Percentiles rank a stretch among this genome's conserved stretches.
Evolutionary conservation across 257 asterid species (phyloP).

Genomic region (Oldenlandia corymbosa): DNA sequence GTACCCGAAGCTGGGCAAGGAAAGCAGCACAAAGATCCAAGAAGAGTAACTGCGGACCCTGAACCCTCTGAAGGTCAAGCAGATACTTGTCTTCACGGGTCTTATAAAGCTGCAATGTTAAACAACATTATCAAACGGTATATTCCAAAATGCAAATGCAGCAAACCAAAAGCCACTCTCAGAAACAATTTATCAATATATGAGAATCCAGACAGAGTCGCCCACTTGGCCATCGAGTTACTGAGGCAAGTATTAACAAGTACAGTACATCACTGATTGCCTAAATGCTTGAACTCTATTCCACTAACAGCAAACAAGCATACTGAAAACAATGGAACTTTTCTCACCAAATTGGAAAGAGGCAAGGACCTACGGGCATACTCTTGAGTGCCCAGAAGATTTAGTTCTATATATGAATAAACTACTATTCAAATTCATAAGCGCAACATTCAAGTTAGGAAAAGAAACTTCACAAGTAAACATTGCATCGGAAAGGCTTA

Average conservation of each 20-base stretch:
- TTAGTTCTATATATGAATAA: no score
- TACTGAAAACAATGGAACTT: background rate
- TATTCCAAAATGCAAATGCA: background rate
- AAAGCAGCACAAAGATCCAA: constrained; percentile 88
- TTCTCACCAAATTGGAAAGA: background rate
- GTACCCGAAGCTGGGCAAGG: constrained; percentile 84
- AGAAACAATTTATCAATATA: background rate
- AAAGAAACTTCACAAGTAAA: background rate
- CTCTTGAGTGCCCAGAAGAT: no score
- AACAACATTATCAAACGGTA: background rate
- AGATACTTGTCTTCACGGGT: constrained; percentile 79
- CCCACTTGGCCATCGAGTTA: background rate
- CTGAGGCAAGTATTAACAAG: background rate
- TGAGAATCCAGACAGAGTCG: background rate
- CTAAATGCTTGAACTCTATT: background rate
- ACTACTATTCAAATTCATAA: no score
- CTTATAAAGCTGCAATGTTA: constrained; percentile 70
- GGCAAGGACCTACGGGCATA: background rate
- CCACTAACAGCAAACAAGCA: background rate
- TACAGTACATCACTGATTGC: background rate
- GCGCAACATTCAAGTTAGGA: no score
- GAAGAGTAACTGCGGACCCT: constrained; percentile 81
- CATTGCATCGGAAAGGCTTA: background rate
- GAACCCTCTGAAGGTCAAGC: constrained; percentile 82
- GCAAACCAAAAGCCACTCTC: background rate